Evolutionary conservation across 805 yeast species (phyloP), one percentile per base, ranked within the genome.

Genomic region (Saturnispora diversa): DNA sequence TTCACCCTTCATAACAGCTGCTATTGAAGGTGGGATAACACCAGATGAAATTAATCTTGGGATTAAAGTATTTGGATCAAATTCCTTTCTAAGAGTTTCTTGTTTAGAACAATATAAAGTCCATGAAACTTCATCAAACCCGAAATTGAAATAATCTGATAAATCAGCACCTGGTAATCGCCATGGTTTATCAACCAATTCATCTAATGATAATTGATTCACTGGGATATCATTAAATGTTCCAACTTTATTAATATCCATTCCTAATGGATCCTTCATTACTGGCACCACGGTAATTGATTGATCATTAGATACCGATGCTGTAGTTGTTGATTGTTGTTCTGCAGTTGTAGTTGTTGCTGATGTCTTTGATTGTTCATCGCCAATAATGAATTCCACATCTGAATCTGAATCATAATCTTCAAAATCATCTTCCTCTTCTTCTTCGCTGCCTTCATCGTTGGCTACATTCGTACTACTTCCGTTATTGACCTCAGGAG

Each of bases 51-150:
- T 71, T 56, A 75, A 64, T 50, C 75, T 76, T 56, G 76, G 77
- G 71, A 85, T 74, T 16, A 85, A 66, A 53, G 83, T 86, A 42
- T 80, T 84, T 3, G 94, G 92, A 45, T 84, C 83, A 63, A 77
- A 88, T 45, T 83, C 88, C 5, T 80, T 79, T 41, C 92, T 72
- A 36, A 81, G 54, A 49, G 77, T 79, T 58, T 88, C 95, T 55
- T 88, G 96, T 58, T 85, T 86, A 31, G 79, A 69, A 50, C 95
- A 79, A 62, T 92, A 92, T 19, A 88, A 86, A 40, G 83, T 77
- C 99, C 99, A 92, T 12, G 97, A 83, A 49, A 84, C 74, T 64
- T 92, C 99, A 58, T 92, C 95, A 56, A 92, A 92, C 2, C 98
- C 98, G 55, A 78, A 92, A 63, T 92, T 92, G 69, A 92, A 92